Evolutionary conservation across 371 early-diverging fungal genomes (phyloP), one percentile per base, ranked within the genome.

Genomic region (Actinomortierella wolfii): DNA sequence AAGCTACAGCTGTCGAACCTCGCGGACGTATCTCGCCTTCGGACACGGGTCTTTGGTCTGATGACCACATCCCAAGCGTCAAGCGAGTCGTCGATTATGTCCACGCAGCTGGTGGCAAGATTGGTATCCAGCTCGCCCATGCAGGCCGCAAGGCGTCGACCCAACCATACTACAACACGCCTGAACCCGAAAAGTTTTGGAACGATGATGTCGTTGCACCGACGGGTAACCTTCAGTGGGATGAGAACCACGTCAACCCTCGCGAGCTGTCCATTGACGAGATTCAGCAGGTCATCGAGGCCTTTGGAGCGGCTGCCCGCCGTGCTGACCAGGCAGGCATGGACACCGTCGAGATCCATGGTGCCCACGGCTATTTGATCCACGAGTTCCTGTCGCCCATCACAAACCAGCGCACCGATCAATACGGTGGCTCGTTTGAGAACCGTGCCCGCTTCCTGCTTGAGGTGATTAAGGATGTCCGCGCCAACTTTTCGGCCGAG

Each of bases 281-380:
- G 46, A 94, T 97, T 42, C 57, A 78, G 11, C 73, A 77, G 0
- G 43, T 87, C 17, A 76, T 82, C 14, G 62, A 81, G 40, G 83
- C 82, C 23, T 97, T 90, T 79, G 90, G 64, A 0, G 82, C 84
- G 6, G 89, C 93, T 34, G 92, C 94, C 13, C 56, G 73, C 40
- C 83, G 92, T 21, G 89, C 92, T 13, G 80, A 85, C 15, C 76
- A 86, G 58, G 93, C 91, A 7, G 96, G 93, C 0, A 89, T 94
- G 70, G 94, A 97, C 49, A 87, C 86, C 0, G 65, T 96, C 21
- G 95, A 97, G 76, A 80, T 97, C 45, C 97, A 97, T 61, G 86
- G 83, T 39, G 76, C 68, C 9, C 87, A 86, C 62, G 92, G 93
- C 6, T 95, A 94, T 74, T 77, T 95, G 44, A 57, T 93, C 51